Evolutionary conservation across 2,329 filamentous ascomycete genomes (phyloP).

Genomic region (Zymoseptoria ardabiliae): DNA sequence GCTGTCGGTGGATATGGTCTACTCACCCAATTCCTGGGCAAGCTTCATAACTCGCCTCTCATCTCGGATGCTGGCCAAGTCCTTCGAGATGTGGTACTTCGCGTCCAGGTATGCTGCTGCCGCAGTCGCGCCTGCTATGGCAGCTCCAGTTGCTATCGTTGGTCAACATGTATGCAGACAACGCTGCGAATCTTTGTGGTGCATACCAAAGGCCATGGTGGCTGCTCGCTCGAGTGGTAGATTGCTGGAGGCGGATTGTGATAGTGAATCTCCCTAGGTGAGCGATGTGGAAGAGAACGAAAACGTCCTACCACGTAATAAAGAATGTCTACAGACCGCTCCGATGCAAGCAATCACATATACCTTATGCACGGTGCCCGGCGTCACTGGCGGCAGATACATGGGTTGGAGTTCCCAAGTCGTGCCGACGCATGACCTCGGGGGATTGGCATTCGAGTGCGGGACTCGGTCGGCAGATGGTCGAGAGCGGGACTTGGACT

Average conservation of each 20-base stretch:
- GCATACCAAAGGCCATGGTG: background rate
- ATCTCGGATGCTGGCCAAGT: constrained; percentile 42
- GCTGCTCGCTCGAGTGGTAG: background rate
- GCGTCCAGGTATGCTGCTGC: constrained; percentile 73
- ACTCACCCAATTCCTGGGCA: constrained; percentile 4
- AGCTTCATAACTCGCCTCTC: constrained; percentile 3
- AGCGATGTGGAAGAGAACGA: background rate
- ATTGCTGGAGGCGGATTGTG: background rate
- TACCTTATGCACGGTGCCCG: background rate
- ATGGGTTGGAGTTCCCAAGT: background rate
- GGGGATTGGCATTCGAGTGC: background rate
- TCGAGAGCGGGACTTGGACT: background rate
- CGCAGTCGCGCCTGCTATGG: constrained; percentile 50
- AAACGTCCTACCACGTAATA: background rate
- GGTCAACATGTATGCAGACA: background rate
- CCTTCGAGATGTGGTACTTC: constrained; percentile 59
- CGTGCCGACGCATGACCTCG: background rate
- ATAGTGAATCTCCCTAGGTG: background rate
- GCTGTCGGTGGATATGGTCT: background rate
- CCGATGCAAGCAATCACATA: background rate
- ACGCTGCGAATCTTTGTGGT: background rate
- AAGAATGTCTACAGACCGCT: background rate
- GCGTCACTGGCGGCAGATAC: background rate
- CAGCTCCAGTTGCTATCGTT: constrained; percentile 8
- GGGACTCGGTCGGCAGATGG: background rate